Evolutionary conservation across 176 grass and related monocot species (phyloP), one percentile per base, ranked within the genome.

Genomic region (Carex pumila): DNA sequence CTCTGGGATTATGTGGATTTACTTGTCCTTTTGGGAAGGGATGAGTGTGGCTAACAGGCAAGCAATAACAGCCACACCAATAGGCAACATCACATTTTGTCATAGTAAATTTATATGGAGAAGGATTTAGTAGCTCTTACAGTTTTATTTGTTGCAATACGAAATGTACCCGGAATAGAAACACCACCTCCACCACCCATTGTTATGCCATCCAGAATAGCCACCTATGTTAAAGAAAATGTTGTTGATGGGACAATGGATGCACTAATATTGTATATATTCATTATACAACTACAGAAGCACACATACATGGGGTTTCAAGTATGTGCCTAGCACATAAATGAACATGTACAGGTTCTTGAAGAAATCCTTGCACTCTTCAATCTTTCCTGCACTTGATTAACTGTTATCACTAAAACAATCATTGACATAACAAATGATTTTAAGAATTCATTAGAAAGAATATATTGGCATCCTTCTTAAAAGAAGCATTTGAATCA

Each of bases 81-180:
- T 47, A 47, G 45, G 45, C 45, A 31, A 55, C 15, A 54, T 0
- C 12, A 31, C 41, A 72, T 72, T n/a, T 22, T 55, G 12, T 77
- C 8, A 4, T 22, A 5, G 43, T 15, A 15, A 32, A 73, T 50
- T 29, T 1, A 19, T 54, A 56, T 57, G 6, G 47, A 57, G 25
- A 78, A 34, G 9, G 5, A 78, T 56, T 53, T 34, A 56, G 73
- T 18, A 56, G 22, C 21, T 68, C 90, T 31, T 89, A 98, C 95
- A 22, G 95, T 95, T 71, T 90, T 91, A 61, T 98, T 90, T 43
- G 95, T 98, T 74, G 92, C 95, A 91, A 98, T 63, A 47, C 92
- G 92, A 85, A 95, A 98, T 87, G 91, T 89, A 90, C 95, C 95
- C 79, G 95, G 95, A 90, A 98, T 91, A 32, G 95, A 98, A 84